Conservation (phyloP, 2,329 filamentous ascomycete species). For the Fusarium decemcellulare region DNA sequence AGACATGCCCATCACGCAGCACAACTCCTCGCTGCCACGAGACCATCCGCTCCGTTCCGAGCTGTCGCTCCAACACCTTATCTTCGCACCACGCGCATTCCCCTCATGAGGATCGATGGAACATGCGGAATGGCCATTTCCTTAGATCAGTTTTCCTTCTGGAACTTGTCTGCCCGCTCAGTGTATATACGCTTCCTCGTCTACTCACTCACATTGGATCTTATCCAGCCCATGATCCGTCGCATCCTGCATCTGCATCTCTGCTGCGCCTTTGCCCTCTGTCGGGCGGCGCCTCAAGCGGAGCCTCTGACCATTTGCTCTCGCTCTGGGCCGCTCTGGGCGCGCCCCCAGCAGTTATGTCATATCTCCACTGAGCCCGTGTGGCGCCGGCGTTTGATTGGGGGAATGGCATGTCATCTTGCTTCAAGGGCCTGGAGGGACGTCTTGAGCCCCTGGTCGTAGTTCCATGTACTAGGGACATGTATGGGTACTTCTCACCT, state of each 20-base stretch:
- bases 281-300: conserved; percentile 35
- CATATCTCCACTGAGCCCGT: conserved; percentile 45
- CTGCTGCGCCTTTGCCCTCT: conserved; percentile 38
- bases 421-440: conserved; percentile 40
- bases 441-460: conserved; percentile 39
- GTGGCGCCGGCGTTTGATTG: conserved; percentile 42
- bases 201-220: conserved; percentile 22
- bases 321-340: conserved; percentile 25
- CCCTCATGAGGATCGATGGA: conserved; percentile 34
- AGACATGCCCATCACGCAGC: conserved; percentile 47
- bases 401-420: conserved; percentile 49
- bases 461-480: conserved; percentile 34
- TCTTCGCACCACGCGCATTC: conserved; percentile 40
- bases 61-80: conserved; percentile 27
- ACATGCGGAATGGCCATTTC: conserved; percentile 28
- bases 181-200: conserved; percentile 6
- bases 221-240: conserved; percentile 33
- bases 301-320: conserved; percentile 35
- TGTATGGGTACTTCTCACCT: conserved; percentile 38
- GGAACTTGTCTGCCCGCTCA: not conserved
- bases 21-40: conserved; percentile 41
- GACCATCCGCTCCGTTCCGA: conserved; percentile 40
- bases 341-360: conserved; percentile 43
- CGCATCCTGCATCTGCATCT: conserved; percentile 37
- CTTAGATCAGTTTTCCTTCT: conserved; percentile 14